Percentiles rank a stretch among this genome's conserved stretches.
phyloP scores from a whole-genome alignment of 768 basidiomycete species.

The Kwoniella sp. region DNA sequence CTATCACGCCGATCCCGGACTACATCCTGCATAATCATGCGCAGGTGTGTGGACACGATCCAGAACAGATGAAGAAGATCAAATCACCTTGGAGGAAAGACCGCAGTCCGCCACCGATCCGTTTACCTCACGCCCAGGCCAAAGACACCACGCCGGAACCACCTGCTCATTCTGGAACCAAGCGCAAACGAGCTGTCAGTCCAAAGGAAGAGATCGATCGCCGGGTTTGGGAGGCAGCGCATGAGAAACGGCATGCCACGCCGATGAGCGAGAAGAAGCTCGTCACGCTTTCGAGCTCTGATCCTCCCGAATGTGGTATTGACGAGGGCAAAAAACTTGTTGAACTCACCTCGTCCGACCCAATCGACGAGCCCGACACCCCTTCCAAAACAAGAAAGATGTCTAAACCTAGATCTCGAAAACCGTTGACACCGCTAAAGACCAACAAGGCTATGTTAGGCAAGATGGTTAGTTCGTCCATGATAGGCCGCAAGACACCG shows the following conservation, averaged over 20 bases:
- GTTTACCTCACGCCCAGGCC: background rate
- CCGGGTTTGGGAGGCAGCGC: constrained; percentile 2
- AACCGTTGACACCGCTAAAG: constrained; percentile 5
- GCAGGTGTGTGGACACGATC: constrained; percentile 21
- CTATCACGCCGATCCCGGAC: constrained; percentile 24
- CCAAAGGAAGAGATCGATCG: constrained; percentile 7
- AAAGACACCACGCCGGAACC: too few species aligned
- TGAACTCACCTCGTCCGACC: background rate
- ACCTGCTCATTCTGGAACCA: too few species aligned
- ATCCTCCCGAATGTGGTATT: background rate
- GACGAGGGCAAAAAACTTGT: background rate
- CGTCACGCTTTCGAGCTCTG: constrained; percentile 8
- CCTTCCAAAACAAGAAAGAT: background rate
- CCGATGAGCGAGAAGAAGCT: constrained; percentile 6
- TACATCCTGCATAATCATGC: constrained; percentile 18
- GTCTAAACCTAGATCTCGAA: background rate
- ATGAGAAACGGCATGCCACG: constrained; percentile 4
- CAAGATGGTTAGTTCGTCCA: background rate
- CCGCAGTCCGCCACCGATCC: background rate
- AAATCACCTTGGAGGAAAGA: constrained; percentile 21
- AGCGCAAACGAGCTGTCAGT: background rate
- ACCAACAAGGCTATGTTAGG: background rate
- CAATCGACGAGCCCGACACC: background rate
- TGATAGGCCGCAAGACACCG: background rate
- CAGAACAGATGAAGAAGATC: constrained; percentile 6